Percentiles rank a stretch among this genome's conserved stretches.
phyloP scores from a whole-genome alignment of 1,139 yeast species.

The Candida sanyaensis region DNA sequence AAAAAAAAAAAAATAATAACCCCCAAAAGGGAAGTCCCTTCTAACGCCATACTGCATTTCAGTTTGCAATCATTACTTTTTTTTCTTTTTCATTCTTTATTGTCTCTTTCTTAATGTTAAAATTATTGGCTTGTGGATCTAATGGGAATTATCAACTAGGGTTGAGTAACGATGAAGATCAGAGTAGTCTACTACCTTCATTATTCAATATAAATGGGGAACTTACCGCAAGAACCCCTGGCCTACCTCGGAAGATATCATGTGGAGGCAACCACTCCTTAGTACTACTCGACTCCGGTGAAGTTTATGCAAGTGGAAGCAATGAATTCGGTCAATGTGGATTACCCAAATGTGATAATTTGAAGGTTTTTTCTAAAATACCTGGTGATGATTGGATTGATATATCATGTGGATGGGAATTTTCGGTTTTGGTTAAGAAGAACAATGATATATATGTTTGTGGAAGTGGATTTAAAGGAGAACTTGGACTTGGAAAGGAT shows the following conservation, averaged over 20 bases:
- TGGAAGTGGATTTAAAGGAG: constrained; percentile 75
- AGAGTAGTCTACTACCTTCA: constrained; percentile 28
- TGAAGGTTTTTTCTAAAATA: constrained; percentile 23
- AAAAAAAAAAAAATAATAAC: neutral
- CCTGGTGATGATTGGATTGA: constrained; percentile 38
- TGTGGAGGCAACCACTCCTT: constrained; percentile 93
- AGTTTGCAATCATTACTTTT: no score
- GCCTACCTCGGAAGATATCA: constrained; percentile 41
- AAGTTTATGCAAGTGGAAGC: constrained; percentile 60
- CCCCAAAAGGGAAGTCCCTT: neutral
- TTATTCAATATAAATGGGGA: constrained; percentile 20
- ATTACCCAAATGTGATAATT: constrained; percentile 9
- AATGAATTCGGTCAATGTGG: constrained; percentile 61
- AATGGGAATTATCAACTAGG: constrained; percentile 85
- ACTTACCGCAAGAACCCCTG: constrained; percentile 3
- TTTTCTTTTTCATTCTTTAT: no score
- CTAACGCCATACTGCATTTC: neutral
- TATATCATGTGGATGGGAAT: constrained; percentile 80
- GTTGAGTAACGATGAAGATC: constrained; percentile 56
- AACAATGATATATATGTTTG: constrained; percentile 47
- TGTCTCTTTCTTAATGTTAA: constrained; percentile 16
- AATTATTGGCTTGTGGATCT: constrained; percentile 69
- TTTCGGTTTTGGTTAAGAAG: constrained; percentile 51
- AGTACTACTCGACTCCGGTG: constrained; percentile 54
- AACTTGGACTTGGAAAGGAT: constrained; percentile 60